Percentiles rank a stretch among this genome's conserved stretches.
Conservation (phyloP, 1,139 yeast genomes). For the Scheffersomyces insectosa region DNA sequence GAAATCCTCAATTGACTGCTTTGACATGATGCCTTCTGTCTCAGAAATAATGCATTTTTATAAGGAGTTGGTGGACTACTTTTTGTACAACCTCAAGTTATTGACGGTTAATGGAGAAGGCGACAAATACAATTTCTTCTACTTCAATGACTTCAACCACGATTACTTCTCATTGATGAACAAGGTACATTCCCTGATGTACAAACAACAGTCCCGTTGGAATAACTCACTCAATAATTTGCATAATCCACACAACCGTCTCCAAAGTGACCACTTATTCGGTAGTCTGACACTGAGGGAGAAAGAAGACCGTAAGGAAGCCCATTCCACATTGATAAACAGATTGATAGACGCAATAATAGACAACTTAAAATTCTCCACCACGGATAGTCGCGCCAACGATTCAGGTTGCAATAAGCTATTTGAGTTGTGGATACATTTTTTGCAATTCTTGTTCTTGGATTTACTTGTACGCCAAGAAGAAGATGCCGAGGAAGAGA, state of each 20-base stretch:
- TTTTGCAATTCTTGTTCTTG: slow-evolving; percentile 16
- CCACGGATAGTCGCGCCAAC: slow-evolving; percentile 1
- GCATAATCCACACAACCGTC: no score
- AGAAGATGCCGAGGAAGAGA: slow-evolving; percentile 10
- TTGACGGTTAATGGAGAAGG: slow-evolving; percentile 13
- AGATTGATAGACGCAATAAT: slow-evolving; percentile 14
- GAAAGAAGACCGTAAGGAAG: slow-evolving; percentile 5
- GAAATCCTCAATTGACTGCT: slow-evolving; percentile 18
- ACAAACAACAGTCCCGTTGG: slow-evolving; percentile 8
- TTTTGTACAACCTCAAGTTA: slow-evolving; percentile 24
- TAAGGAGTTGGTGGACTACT: slow-evolving; percentile 30
- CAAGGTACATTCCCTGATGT: slow-evolving; percentile 19
- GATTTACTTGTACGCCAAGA: slow-evolving; percentile 13
- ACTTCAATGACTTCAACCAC: slow-evolving; percentile 27
- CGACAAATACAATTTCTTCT: slow-evolving; percentile 20
- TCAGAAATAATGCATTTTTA: slow-evolving; percentile 24
- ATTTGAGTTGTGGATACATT: slow-evolving; percentile 19
- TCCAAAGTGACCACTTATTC: slow-evolving; percentile 4
- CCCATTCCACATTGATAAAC: slow-evolving; percentile 12
- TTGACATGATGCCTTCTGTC: slow-evolving; percentile 32
- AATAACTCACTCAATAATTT: slow-evolving; percentile 5
- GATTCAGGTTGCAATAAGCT: slow-evolving; percentile 6
- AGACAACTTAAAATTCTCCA: slow-evolving; percentile 13
- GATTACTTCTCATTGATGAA: slow-evolving; percentile 27
- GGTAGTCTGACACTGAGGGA: background rate